Base-by-base conservation (phyloP, 371 early-diverging fungal species). In the Apophysomyces elegans region DNA sequence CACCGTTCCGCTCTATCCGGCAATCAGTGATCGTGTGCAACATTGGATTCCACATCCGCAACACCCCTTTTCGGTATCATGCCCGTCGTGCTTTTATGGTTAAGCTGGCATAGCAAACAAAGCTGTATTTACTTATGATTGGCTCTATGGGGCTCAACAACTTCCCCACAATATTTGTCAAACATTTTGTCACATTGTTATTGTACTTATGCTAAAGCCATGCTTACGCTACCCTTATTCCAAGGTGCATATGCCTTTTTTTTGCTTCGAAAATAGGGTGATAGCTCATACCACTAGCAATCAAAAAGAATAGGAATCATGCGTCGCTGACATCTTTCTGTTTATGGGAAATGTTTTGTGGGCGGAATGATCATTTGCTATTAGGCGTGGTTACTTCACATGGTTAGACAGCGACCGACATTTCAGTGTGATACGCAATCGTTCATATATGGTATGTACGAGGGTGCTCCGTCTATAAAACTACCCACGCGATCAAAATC, bases 331-430 rank as follows among this genome's bases (percentile, higher is more conserved):
- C 21, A 50, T 50, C 54, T 50, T 50, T 50, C 54, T 50, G n/a
- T 50, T 50, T 50, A 2, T 50, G 54, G 54, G 21, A 50, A 50
- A 18, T n/a, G n/a, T 50, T 47, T 50, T 50, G 54, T 26, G 54
- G 54, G 21, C 9, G 21, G 21, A 50, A 21, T 50, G 54, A 21
- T 50, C 54, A 50, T 50, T 50, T 50, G 18, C 54, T 50, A 26
- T 5, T 16, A 26, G 21, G 54, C 54, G 54, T 50, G 54, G 54
- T 21, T 16, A 50, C n/a, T 50, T 50, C 54, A 50, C 54, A 50
- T 50, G 54, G 54, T 21, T 9, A 21, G 21, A 16, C n/a, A n/a
- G n/a, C 18, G 21, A 50, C 18, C 54, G 54, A 50, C 54, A 50
- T 16, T 50, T 47, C 21, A 50, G 21, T 50, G 54, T 50, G 54